Evolutionary conservation across 1,284 basidiomycete species (phyloP).

Genomic region (Ceratobasidium sp.): DNA sequence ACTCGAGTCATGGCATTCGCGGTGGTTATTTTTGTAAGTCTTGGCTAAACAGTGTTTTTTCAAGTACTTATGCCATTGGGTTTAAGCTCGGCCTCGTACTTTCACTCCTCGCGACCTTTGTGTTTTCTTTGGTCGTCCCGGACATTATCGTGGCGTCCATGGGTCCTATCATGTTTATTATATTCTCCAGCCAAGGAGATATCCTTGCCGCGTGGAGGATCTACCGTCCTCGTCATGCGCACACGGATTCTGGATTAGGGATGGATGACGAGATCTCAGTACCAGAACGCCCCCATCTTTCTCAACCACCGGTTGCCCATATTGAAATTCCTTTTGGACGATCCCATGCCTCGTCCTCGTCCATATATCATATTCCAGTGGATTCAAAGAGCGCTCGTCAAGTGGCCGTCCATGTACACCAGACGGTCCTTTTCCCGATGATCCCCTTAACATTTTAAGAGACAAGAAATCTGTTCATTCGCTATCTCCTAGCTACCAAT

Average conservation of each 20-base stretch:
- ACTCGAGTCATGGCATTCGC: constrained; percentile 17
- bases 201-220: constrained; percentile 10
- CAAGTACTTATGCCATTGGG: neutral
- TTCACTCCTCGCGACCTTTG: neutral
- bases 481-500: neutral
- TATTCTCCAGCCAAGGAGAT: constrained; percentile 24
- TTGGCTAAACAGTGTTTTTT: too few species aligned
- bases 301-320: neutral
- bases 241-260: neutral
- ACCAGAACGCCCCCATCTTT: neutral
- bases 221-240: neutral
- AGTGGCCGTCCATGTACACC: neutral
- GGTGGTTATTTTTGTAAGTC: constrained; percentile 13
- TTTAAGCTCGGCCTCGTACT: constrained; percentile 2
- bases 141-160: constrained; percentile 20
- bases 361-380: neutral
- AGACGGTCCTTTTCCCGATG: neutral
- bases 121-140: constrained; percentile 18
- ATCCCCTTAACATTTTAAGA: neutral
- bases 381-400: neutral
- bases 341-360: neutral
- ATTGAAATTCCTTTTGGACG: neutral
- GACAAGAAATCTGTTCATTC: neutral
- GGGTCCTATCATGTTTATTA: constrained; percentile 17
- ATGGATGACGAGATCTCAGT: neutral